phyloP scores from a whole-genome alignment of 805 yeast species.

The Candida khao-thaluensis region DNA sequence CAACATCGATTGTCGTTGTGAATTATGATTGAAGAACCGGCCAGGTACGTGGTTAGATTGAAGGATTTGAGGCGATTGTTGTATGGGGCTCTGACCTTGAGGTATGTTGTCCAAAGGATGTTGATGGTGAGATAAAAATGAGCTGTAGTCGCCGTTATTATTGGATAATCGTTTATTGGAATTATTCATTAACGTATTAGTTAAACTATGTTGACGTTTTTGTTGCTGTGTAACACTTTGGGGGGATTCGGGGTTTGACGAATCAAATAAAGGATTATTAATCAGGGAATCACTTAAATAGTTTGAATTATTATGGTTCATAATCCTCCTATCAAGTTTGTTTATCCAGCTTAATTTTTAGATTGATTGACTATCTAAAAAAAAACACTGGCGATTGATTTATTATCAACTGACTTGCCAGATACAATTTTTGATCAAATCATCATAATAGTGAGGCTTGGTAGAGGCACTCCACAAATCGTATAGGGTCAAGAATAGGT shows the following conservation, averaged over 20 bases:
- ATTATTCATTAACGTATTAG: conserved; percentile 30
- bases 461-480: neutral
- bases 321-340: conserved; percentile 6
- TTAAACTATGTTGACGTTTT: conserved; percentile 41
- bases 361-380: conserved; percentile 5
- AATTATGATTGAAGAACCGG: neutral
- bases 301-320: conserved; percentile 18
- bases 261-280: conserved; percentile 16
- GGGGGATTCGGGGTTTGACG: conserved; percentile 8
- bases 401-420: conserved; percentile 4
- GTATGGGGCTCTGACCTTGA: neutral
- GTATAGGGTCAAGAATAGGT: too few relatives aligned
- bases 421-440: conserved; percentile 3
- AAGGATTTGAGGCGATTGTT: neutral
- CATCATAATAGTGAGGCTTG: neutral
- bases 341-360: neutral
- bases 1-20: neutral
- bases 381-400: neutral
- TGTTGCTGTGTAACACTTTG: conserved; percentile 22
- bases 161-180: conserved; percentile 37
- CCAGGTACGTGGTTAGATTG: neutral
- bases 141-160: conserved; percentile 12
- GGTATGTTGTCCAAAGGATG: neutral
- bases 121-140: conserved; percentile 9
- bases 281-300: conserved; percentile 18